Conservation (phyloP, 305 asterid species). For the Fraxinus nigra region DNA sequence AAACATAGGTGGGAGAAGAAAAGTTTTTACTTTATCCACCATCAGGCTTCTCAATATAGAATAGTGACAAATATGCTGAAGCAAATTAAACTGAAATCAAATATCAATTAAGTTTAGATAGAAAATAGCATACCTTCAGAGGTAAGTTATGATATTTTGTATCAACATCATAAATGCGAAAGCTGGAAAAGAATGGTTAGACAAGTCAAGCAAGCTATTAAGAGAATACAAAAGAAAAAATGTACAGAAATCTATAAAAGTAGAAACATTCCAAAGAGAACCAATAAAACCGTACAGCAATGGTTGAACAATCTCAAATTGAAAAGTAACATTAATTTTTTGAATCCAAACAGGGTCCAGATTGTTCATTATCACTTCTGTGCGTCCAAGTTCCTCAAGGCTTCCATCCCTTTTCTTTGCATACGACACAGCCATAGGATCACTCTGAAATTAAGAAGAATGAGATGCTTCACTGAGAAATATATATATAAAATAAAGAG, state of each 20-base stretch:
- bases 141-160: slow-evolving; percentile 61
- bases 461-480: not conserved
- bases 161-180: slow-evolving; percentile 79
- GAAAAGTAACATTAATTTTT: slow-evolving; percentile 63
- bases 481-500: not conserved
- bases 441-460: slow-evolving; percentile 59
- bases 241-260: not conserved
- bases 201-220: slow-evolving; percentile 7
- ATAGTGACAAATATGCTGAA: not conserved
- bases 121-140: slow-evolving; percentile 55
- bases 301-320: slow-evolving; percentile 76
- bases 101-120: slow-evolving; percentile 12
- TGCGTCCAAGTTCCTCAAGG: slow-evolving; percentile 83
- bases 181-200: slow-evolving; percentile 41
- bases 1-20: not conserved
- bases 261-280: not conserved
- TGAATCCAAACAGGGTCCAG: slow-evolving; percentile 73
- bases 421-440: slow-evolving; percentile 85
- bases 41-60: not conserved
- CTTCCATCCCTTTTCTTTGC: slow-evolving; percentile 64
- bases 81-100: not conserved
- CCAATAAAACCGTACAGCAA: slow-evolving; percentile 47
- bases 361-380: slow-evolving; percentile 83
- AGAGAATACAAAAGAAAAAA: not conserved
- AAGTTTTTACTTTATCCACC: not conserved